phyloP scores from a whole-genome alignment of 345 rosid genomes.

The Linum usitatissimum region DNA sequence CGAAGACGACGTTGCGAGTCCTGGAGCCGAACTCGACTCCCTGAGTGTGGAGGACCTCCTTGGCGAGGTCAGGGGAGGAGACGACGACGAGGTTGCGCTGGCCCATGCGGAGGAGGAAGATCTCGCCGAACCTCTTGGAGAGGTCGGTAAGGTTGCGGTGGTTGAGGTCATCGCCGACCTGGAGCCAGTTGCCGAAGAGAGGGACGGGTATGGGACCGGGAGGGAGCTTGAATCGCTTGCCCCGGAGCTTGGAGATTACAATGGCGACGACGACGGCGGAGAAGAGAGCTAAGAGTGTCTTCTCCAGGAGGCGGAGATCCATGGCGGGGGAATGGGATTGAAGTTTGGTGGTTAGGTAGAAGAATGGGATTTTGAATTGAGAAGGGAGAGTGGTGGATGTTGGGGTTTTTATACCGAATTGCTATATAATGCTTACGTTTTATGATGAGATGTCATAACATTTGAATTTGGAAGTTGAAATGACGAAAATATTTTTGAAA shows the following conservation, averaged over 20 bases:
- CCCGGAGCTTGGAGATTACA: constrained; percentile 64
- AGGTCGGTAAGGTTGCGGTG: constrained; percentile 76
- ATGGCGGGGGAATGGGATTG: constrained; percentile 14
- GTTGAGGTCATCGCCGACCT: constrained; percentile 93
- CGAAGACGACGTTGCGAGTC: constrained; percentile 89
- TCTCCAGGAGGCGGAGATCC: constrained; percentile 83
- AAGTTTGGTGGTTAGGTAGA: not conserved
- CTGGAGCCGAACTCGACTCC: constrained; percentile 94
- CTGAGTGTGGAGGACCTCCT: constrained; percentile 86
- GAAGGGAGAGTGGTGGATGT: not conserved
- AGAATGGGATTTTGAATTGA: not conserved
- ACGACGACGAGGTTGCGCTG: constrained; percentile 82
- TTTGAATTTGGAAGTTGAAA: too few relatives aligned
- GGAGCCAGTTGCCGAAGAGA: constrained; percentile 96
- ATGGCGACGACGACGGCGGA: constrained; percentile 51
- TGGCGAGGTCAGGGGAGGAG: constrained; percentile 77
- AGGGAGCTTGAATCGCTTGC: constrained; percentile 76
- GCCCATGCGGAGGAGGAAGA: constrained; percentile 76
- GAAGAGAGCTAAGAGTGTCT: constrained; percentile 66
- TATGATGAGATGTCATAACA: too few relatives aligned
- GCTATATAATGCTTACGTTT: too few relatives aligned
- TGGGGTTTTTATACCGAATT: too few relatives aligned
- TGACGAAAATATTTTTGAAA: too few relatives aligned
- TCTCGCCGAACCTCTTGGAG: constrained; percentile 62
- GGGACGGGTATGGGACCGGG: constrained; percentile 91